These are phyloP conservation scores for Schrenkiella parvula DNA, from an alignment of 345 rosid species.

Conservation along the genomic window DNA sequence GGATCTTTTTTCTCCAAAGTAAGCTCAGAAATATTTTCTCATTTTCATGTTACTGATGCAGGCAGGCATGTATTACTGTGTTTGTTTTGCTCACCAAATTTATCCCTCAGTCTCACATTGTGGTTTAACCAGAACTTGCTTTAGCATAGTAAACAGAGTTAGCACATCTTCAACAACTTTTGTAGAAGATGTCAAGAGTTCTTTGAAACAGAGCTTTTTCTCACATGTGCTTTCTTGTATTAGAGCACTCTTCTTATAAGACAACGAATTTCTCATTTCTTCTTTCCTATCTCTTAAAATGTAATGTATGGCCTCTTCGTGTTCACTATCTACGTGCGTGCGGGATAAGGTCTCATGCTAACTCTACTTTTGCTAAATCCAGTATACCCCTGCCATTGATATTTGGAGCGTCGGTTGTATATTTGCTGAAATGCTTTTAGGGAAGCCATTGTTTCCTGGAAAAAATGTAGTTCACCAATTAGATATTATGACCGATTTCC, in stretches of 20 bases:
- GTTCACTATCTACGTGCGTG: constrained; percentile 1
- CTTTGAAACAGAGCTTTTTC: not conserved
- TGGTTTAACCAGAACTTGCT: not conserved
- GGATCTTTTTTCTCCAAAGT: constrained; percentile 86
- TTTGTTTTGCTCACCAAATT: not conserved
- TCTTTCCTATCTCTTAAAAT: not conserved
- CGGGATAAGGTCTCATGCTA: not conserved
- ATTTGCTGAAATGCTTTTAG: constrained; percentile 91
- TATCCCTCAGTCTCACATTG: not conserved
- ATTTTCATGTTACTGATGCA: not conserved
- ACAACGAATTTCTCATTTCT: not conserved
- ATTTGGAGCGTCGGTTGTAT: constrained; percentile 98
- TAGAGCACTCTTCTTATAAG: not conserved
- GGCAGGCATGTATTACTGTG: not conserved
- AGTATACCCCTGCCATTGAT: constrained; percentile 96
- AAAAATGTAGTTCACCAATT: constrained; percentile 90
- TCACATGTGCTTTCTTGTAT: not conserved
- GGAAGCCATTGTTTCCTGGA: constrained; percentile 87
- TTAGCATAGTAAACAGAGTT: too few species aligned
- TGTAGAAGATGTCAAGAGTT: not conserved
- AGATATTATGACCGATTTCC: constrained; percentile 94
- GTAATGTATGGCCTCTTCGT: not conserved
- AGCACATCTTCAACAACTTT: too few species aligned
- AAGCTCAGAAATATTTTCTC: not conserved
- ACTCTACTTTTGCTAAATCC: constrained; percentile 22